A percentile compares a stretch with the other conserved stretches of the same genome.
Conservation (phyloP, 2,329 filamentous ascomycete genomes). For the Beauveria bassiana region DNA sequence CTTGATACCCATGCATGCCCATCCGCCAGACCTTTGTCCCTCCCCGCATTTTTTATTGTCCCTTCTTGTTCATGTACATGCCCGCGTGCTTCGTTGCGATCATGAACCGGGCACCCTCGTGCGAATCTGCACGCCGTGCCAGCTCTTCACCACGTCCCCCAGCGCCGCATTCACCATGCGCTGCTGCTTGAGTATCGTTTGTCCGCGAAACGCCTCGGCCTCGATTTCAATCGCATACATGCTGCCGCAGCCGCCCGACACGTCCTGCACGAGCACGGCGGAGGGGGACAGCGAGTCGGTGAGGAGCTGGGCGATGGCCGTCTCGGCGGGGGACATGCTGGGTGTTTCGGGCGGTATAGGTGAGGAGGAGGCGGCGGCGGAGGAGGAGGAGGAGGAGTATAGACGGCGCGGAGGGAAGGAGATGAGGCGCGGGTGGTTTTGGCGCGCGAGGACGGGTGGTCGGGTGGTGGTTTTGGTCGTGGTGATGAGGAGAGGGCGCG, state of each 20-base stretch:
- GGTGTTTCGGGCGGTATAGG: neutral
- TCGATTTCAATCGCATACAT: slow-evolving; percentile 82
- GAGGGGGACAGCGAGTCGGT: slow-evolving; percentile 39
- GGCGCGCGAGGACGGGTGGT: neutral
- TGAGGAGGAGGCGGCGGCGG: neutral
- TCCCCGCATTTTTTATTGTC: too few relatives aligned
- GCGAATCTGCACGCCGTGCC: slow-evolving; percentile 77
- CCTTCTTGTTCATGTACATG: too few relatives aligned
- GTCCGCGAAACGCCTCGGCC: slow-evolving; percentile 61
- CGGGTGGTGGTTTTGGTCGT: neutral
- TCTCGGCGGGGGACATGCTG: slow-evolving; percentile 43
- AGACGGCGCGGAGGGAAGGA: neutral
- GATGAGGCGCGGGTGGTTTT: neutral
- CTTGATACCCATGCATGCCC: too few relatives aligned
- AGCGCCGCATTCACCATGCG: slow-evolving; percentile 69
- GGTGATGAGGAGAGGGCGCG: neutral
- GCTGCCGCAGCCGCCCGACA: slow-evolving; percentile 75
- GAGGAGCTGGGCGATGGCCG: slow-evolving; percentile 49
- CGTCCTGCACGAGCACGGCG: slow-evolving; percentile 61
- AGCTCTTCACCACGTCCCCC: slow-evolving; percentile 66
- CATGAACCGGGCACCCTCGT: slow-evolving; percentile 43
- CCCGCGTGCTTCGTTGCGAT: too few relatives aligned
- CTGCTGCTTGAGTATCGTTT: slow-evolving; percentile 72
- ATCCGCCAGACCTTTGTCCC: too few relatives aligned
- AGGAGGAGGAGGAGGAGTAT: neutral